Base-by-base conservation (phyloP, 208 protist genomes). In the Crithidia mellificae region DNA sequence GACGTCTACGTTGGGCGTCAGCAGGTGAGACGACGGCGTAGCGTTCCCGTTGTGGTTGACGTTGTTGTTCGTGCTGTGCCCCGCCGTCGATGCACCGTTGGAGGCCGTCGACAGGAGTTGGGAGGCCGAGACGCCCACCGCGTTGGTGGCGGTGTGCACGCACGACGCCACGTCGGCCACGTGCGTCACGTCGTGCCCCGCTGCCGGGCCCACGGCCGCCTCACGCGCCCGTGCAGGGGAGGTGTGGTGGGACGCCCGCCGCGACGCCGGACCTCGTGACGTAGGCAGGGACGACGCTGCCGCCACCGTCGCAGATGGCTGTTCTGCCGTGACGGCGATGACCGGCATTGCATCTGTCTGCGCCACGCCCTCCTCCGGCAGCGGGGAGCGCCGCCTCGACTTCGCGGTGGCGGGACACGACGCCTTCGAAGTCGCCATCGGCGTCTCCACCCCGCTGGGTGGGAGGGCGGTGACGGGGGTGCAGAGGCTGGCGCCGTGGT, bases 1-100 rank as follows among this genome's bases (percentile, higher is more conserved):
- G 25, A 81, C 19, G 4, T 81, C 70, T 12, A 70, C 49, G 11
- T 25, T 55, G n/a, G 47, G 46, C 14, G 59, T 41, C 5, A 51
- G 59, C 14, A 55, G 46, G 19, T 34, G 19, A 1, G 44, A 41
- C 4, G 56, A 36, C 24, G 39, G 14, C 8, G 44, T 2, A 0
- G 57, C 17, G n/a, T 46, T 46, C 8, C 15, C 17, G 41, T 38
- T 38, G 34, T 38, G 34, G 34, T 38, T 11, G 34, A 38, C 11
- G 34, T 5, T 11, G 5, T 38, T 11, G 34, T 38, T n/a, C n/a
- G n/a, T n/a, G n/a, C n/a, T n/a, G n/a, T n/a, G n/a, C n/a, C n/a
- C n/a, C n/a, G n/a, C n/a, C n/a, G n/a, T n/a, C n/a, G n/a, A n/a
- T n/a, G n/a, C n/a, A n/a, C n/a, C n/a, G n/a, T n/a, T n/a, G n/a